Base-by-base conservation (phyloP, 129 eudicot species). In the Arctium minus region DNA sequence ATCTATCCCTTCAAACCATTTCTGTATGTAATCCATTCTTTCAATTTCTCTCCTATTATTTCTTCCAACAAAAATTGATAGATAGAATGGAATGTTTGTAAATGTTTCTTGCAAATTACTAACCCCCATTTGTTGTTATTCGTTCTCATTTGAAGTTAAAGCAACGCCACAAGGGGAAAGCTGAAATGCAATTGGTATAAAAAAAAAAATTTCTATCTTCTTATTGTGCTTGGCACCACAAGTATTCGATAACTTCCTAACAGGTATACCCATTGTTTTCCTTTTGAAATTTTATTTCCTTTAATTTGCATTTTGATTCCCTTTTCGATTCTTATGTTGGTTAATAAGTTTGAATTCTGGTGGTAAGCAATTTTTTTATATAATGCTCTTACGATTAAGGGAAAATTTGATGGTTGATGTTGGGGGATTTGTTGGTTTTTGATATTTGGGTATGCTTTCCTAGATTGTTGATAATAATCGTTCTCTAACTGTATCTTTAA, bases 171-270 rank as follows among this genome's bases (percentile, higher is more conserved):
- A 40, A 15, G 12, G 56, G 48, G 17, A 73, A 73, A 30, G 29
- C 65, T 53, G 68, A 60, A 73, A 39, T 73, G 76, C 76, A 72
- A 37, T 72, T 38, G 48, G 46, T 18, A 36, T 71, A 71, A 36
- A 6, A 4, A 60, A 71, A 36, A 17, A 17, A 60, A 13, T 72
- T 70, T 36, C 77, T 39, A 72, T 36, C 76, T 3, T 53, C 18
- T 17, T 53, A 53, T 53, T 53, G 65, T 53, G 15, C 65, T 53
- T 53, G 22, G 22, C 6, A 15, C 53, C 39, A 60, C 56, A 73
- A 38, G 15, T 38, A 39, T 73, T 73, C n/a, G 77, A 42, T 73
- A 18, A 22, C 77, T 73, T 73, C 62, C 77, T 39, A 73, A 73
- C 36, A 73, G 77, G 77, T 73, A 73, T 37, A 17, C 12, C 46